phyloP scores from a whole-genome alignment of 257 asterid genomes.

The Gentiana macrophylla region DNA sequence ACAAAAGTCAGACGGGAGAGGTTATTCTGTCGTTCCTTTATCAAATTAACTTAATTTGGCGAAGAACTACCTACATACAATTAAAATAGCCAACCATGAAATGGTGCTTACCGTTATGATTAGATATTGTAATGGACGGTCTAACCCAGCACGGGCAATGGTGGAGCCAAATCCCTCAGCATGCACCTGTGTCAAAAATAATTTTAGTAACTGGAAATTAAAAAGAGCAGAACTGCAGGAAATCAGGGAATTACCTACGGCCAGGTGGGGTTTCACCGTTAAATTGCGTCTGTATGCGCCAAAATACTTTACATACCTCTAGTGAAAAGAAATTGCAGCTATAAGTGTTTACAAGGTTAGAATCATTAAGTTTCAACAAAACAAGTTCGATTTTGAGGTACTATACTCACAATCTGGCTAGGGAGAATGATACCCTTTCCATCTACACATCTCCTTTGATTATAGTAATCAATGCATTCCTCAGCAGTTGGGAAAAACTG shows the following conservation, averaged over 20 bases:
- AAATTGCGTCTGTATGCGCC: constrained; percentile 50
- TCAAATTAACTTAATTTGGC: too few species aligned
- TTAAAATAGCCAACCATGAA: not conserved
- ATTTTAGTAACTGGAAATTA: constrained; percentile 16
- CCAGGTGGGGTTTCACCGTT: constrained; percentile 84
- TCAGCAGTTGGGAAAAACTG: constrained; percentile 95
- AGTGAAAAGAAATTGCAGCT: constrained; percentile 14
- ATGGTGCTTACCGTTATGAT: constrained; percentile 59
- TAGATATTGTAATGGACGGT: constrained; percentile 85
- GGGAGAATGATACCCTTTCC: constrained; percentile 93
- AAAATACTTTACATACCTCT: constrained; percentile 94
- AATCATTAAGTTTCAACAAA: too few species aligned
- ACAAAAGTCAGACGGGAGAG: constrained; percentile 2
- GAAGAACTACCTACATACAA: too few species aligned
- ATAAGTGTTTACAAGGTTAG: constrained; percentile 13
- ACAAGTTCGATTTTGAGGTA: constrained; percentile 4
- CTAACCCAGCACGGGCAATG: constrained; percentile 93
- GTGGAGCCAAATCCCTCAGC: constrained; percentile 92
- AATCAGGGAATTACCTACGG: constrained; percentile 82
- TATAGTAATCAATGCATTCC: constrained; percentile 86
- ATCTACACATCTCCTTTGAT: constrained; percentile 88
- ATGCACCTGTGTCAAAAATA: constrained; percentile 57
- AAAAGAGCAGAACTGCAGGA: constrained; percentile 20
- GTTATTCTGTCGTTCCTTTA: too few species aligned
- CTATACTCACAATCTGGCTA: constrained; percentile 85